Evolutionary conservation across 192 early-diverging fungal genomes (phyloP).

Genomic region (Gryganskiella cystojenkinii): DNA sequence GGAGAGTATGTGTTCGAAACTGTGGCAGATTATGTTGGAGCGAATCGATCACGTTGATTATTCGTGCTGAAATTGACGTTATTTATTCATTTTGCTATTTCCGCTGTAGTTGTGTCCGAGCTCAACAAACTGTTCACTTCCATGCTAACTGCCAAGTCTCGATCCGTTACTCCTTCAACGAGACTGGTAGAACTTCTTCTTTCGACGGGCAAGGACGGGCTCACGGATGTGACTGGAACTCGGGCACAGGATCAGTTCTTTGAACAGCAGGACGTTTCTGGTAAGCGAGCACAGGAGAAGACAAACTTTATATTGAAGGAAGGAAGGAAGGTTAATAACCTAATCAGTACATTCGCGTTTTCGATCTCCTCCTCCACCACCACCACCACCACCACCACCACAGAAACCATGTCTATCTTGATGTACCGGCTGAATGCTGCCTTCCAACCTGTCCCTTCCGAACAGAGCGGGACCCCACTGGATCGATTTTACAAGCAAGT

Average conservation of each 20-base stretch:
- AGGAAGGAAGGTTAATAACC: no score
- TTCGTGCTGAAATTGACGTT: background rate
- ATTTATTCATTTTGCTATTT: background rate
- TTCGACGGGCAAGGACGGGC: conserved; percentile 15
- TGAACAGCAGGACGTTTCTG: conserved; percentile 79
- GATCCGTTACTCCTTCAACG: conserved; percentile 18
- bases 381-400: no score
- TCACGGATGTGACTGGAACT: background rate
- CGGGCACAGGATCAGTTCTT: background rate
- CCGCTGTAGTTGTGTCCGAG: conserved; percentile 22
- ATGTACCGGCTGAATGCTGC: conserved; percentile 72
- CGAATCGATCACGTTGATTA: background rate
- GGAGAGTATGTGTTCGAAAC: conserved; percentile 51
- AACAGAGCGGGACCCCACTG: conserved; percentile 16
- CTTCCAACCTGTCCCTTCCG: conserved; percentile 51
- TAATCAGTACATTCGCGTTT: no score
- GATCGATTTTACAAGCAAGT: conserved; percentile 48
- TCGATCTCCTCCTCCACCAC: no score
- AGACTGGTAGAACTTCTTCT: conserved; percentile 53
- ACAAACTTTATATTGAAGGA: no score
- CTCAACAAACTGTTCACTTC: conserved; percentile 25
- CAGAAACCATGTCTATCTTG: conserved; percentile 78
- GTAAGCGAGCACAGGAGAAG: conserved; percentile 36
- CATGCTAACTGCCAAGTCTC: conserved; percentile 21
- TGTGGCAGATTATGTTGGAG: background rate